phyloP scores from a whole-genome alignment of 306 rosid genomes.

The Sphenostylis stenocarpa region DNA sequence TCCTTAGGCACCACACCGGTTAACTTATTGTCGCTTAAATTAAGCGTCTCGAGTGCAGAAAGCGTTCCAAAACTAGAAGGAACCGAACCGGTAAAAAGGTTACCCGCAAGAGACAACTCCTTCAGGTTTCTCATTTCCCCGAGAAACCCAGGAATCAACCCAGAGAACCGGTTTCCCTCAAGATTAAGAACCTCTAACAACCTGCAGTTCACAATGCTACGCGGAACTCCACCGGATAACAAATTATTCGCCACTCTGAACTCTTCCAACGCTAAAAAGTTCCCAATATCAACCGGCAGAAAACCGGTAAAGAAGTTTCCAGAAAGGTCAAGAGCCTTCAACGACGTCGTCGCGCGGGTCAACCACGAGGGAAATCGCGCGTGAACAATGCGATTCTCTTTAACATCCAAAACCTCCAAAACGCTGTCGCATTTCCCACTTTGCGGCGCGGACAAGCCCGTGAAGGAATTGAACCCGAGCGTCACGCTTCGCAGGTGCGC shows the following conservation, averaged over 20 bases:
- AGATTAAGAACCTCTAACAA: constrained; percentile 61
- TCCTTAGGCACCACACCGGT: constrained; percentile 55
- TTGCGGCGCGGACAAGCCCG: constrained; percentile 61
- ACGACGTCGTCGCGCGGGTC: constrained; percentile 38
- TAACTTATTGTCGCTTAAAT: constrained; percentile 58
- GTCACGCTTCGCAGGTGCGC: constrained; percentile 42
- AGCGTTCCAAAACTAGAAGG: constrained; percentile 55
- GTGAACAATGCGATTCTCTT: constrained; percentile 48
- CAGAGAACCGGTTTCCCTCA: constrained; percentile 54
- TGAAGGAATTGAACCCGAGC: constrained; percentile 65
- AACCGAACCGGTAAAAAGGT: constrained; percentile 53
- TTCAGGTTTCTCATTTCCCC: constrained; percentile 46
- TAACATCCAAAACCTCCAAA: constrained; percentile 59
- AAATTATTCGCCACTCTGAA: constrained; percentile 51
- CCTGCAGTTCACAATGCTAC: constrained; percentile 54
- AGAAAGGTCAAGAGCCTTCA: constrained; percentile 60
- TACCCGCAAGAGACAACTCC: constrained; percentile 55
- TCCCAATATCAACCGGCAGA: constrained; percentile 52
- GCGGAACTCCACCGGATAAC: constrained; percentile 55
- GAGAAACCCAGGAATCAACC: constrained; percentile 55
- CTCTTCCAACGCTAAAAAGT: constrained; percentile 53
- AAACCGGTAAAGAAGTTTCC: constrained; percentile 63
- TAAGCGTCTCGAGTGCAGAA: constrained; percentile 54
- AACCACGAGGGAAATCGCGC: constrained; percentile 65
- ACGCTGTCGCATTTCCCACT: constrained; percentile 39